These are phyloP conservation scores for Phytopythium litorale DNA, from an alignment of 352 stramenopile genomes.

Conservation along the genomic window DNA sequence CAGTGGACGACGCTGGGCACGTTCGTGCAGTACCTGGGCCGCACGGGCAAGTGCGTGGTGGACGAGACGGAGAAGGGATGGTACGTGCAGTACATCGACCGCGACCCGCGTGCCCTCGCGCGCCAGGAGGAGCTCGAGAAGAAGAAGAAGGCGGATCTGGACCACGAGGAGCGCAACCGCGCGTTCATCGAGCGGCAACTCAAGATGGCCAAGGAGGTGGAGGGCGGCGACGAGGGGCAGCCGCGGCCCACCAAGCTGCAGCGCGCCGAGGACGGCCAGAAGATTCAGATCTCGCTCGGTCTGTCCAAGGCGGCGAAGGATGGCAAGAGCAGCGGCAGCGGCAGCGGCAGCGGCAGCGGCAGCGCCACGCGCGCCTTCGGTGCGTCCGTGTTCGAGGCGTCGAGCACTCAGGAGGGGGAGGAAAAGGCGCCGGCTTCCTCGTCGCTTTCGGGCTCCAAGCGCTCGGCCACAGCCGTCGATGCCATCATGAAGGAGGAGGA, in stretches of 20 bases:
- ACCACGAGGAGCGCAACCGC: conserved; percentile 85
- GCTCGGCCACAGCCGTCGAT: conserved; percentile 25
- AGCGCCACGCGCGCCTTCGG: conserved; percentile 17
- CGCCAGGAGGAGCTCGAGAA: conserved; percentile 85
- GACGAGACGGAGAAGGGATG: conserved; percentile 99
- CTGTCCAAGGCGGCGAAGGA: conserved; percentile 27
- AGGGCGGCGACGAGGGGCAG: conserved; percentile 18
- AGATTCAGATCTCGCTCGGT: conserved; percentile 34
- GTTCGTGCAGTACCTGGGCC: conserved; percentile 99
- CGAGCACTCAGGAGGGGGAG: neutral
- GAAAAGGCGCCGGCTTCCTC: neutral
- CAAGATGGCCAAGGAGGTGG: conserved; percentile 46
- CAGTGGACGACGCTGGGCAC: conserved; percentile 95
- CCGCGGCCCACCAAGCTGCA: conserved; percentile 59
- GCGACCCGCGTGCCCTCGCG: conserved; percentile 89
- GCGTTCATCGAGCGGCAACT: conserved; percentile 76
- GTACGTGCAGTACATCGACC: conserved; percentile 96
- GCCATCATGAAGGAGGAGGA: conserved; percentile 64
- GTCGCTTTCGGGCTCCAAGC: conserved; percentile 8
- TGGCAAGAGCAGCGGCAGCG: neutral
- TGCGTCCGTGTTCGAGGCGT: conserved; percentile 5
- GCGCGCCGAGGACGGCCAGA: conserved; percentile 39
- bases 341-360: neutral
- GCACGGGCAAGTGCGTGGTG: conserved; percentile 95
- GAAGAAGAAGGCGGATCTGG: conserved; percentile 87